Evolutionary conservation across 768 basidiomycete genomes (phyloP).

Genomic region (Scleroderma bovista): DNA sequence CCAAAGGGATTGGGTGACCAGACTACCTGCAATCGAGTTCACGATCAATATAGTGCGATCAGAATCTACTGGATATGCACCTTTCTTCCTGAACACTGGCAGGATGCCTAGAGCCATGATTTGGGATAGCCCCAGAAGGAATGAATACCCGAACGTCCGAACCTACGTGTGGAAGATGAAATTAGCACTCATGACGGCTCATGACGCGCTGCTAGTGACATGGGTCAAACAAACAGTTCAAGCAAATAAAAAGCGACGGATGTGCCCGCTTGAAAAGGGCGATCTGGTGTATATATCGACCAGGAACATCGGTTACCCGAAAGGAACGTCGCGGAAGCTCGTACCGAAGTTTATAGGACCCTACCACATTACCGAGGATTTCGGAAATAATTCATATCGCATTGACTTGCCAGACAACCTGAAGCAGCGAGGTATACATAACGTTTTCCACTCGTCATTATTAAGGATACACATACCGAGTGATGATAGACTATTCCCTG

Average conservation of each 20-base stretch:
- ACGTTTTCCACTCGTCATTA: conserved; percentile 29
- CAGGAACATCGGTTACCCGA: conserved; percentile 25
- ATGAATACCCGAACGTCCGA: conserved; percentile 24
- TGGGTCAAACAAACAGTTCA: conserved; percentile 29
- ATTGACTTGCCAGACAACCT: conserved; percentile 27
- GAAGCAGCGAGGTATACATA: conserved; percentile 21
- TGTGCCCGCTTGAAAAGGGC: conserved; percentile 13
- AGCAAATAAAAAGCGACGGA: conserved; percentile 20
- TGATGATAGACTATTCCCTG: no score
- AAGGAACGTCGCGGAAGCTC: conserved; percentile 22
- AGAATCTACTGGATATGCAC: conserved; percentile 15
- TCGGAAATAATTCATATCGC: no score
- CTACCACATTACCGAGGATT: no score
- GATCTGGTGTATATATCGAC: conserved; percentile 26
- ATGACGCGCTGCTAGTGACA: conserved; percentile 26
- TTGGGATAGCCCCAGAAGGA: no score
- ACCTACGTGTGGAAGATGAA: conserved; percentile 18
- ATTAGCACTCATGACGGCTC: conserved; percentile 10
- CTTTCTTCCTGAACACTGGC: no score
- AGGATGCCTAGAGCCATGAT: no score
- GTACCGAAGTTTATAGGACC: no score
- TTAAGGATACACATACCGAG: conserved; percentile 21
- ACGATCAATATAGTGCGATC: background rate
- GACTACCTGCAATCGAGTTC: background rate
- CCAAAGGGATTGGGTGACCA: conserved; percentile 4